phyloP scores from a whole-genome alignment of 2,329 filamentous ascomycete species.

The Ophiostoma triangulosporum region DNA sequence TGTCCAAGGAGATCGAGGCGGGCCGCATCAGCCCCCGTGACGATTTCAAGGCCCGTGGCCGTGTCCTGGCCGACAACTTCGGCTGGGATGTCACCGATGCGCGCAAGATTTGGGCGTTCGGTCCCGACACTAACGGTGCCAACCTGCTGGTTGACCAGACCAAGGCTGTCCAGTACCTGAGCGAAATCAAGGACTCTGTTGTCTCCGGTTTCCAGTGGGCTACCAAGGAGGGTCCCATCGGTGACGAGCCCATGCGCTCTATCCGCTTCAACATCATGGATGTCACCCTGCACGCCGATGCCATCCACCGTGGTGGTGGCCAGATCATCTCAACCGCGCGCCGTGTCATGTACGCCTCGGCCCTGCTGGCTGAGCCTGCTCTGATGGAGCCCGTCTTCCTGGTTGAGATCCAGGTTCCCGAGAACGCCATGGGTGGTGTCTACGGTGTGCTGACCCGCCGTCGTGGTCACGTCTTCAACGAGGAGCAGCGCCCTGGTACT shows the following conservation, averaged over 20 bases:
- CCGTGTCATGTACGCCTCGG: conserved; percentile 90
- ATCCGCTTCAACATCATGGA: conserved; percentile 98
- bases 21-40: conserved; percentile 93
- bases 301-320: conserved; percentile 78
- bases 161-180: conserved; percentile 99
- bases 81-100: conserved; percentile 99
- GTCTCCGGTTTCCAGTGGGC: conserved; percentile 99
- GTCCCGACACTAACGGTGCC: conserved; percentile 92
- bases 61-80: conserved; percentile 89
- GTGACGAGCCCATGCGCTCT: conserved; percentile 95
- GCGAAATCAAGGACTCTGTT: conserved; percentile 99
- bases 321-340: conserved; percentile 75
- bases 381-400: conserved; percentile 97
- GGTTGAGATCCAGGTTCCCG: conserved; percentile 97
- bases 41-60: conserved; percentile 97
- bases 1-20: conserved; percentile 74
- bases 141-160: conserved; percentile 99
- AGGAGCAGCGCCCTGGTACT: conserved; percentile 96
- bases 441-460: conserved; percentile 96
- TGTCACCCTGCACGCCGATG: conserved; percentile 98
- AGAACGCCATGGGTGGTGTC: conserved; percentile 98
- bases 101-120: conserved; percentile 99
- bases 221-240: conserved; percentile 89
- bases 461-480: conserved; percentile 97
- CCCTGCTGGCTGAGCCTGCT: conserved; percentile 80